Percentiles rank a stretch among this genome's conserved stretches.
These are phyloP conservation scores for Sarocladium strictum DNA, from an alignment of 2,329 filamentous ascomycete genomes.

Conservation along the genomic window DNA sequence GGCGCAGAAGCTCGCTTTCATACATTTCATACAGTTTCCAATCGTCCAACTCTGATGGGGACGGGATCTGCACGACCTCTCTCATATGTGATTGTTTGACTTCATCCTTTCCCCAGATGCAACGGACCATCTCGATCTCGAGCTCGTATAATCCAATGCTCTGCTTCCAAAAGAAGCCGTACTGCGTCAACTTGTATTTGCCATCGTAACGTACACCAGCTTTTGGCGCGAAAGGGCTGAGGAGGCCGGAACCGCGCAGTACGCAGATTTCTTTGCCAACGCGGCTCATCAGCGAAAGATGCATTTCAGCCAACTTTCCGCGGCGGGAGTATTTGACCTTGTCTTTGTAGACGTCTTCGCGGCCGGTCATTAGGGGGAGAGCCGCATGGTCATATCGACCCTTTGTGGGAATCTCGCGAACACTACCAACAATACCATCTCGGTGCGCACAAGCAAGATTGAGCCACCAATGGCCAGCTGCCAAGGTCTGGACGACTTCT, in stretches of 20 bases:
- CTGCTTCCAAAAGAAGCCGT: conserved; percentile 36
- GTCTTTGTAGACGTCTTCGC: conserved; percentile 35
- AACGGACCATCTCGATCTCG: conserved; percentile 40
- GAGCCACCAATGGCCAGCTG: conserved; percentile 46
- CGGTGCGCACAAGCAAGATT: conserved; percentile 49
- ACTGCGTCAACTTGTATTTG: conserved; percentile 45
- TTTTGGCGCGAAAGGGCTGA: conserved; percentile 44
- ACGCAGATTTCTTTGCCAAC: conserved; percentile 45
- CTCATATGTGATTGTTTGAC: conserved; percentile 24
- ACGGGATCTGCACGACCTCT: conserved; percentile 38
- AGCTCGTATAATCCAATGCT: conserved; percentile 35
- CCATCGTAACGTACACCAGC: conserved; percentile 53
- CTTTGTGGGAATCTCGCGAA: conserved; percentile 37
- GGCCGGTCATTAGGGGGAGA: conserved; percentile 46
- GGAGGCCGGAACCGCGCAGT: conserved; percentile 44
- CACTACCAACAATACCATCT: conserved; percentile 46
- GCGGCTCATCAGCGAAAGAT: conserved; percentile 40
- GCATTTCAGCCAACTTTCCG: conserved; percentile 39
- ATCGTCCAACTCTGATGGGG: conserved; percentile 50
- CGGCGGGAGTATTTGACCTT: conserved; percentile 39
- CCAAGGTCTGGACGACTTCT: conserved; percentile 11
- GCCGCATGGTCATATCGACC: conserved; percentile 39
- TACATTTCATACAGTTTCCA: conserved; percentile 45
- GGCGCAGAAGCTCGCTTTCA: conserved; percentile 35
- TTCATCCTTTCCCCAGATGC: conserved; percentile 12